A percentile compares a stretch with the other conserved stretches of the same genome.
phyloP scores from a whole-genome alignment of 148 eudicot genomes.

The Polygonum maritimum region DNA sequence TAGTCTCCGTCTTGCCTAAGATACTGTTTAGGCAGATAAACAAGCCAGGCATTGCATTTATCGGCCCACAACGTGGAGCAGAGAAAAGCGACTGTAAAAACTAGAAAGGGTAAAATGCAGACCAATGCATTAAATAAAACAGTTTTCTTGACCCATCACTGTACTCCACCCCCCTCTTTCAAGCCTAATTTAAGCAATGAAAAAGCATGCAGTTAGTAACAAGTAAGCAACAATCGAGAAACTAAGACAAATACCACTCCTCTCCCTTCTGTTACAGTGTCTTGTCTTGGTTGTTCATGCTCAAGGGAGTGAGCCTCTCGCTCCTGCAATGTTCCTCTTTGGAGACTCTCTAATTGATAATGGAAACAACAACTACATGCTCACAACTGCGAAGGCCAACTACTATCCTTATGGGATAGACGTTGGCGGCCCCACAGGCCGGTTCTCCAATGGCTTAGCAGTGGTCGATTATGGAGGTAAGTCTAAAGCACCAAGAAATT shows the following conservation, averaged over 20 bases:
- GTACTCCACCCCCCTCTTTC: slow-evolving; percentile 1
- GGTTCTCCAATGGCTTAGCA: slow-evolving; percentile 39
- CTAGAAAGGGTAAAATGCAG: background rate
- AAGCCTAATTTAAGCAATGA: background rate
- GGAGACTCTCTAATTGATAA: slow-evolving; percentile 41
- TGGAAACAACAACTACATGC: slow-evolving; percentile 35
- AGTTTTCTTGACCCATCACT: background rate
- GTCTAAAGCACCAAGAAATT: background rate
- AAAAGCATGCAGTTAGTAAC: background rate
- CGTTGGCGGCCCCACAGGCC: slow-evolving; percentile 29
- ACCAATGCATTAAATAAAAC: background rate
- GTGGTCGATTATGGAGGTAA: slow-evolving; percentile 44
- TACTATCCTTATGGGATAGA: slow-evolving; percentile 39
- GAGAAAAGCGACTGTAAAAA: background rate
- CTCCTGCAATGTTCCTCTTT: slow-evolving; percentile 39
- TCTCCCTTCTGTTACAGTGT: slow-evolving; percentile 17
- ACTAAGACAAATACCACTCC: slow-evolving; percentile 2
- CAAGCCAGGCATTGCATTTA: background rate
- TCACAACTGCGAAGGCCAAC: slow-evolving; percentile 31
- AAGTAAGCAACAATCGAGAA: slow-evolving; percentile 17
- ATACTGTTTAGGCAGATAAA: background rate
- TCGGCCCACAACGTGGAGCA: background rate
- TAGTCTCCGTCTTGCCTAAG: background rate
- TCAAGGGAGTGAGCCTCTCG: slow-evolving; percentile 20
- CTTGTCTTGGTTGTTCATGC: slow-evolving; percentile 10